Evolutionary conservation across 2,329 filamentous ascomycete genomes (phyloP).

Genomic region (Juglanconis oblonga): DNA sequence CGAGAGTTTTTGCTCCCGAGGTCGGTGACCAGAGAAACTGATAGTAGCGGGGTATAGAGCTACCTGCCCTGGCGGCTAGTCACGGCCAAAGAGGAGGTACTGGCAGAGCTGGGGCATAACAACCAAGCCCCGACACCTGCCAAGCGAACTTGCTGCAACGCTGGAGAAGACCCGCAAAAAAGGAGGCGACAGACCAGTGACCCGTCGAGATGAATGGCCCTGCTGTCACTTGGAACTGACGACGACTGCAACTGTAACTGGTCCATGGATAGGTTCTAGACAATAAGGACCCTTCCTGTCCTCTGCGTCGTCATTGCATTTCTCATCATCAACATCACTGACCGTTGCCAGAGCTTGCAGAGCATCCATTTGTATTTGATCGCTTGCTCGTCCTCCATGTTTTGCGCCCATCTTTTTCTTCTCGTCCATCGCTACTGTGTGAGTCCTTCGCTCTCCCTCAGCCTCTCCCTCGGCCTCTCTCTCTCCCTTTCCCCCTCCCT

Average conservation of each 20-base stretch:
- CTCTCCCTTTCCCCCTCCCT: not conserved
- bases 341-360: not conserved
- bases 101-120: slow-evolving; percentile 6
- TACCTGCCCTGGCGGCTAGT: not conserved
- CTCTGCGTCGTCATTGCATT: slow-evolving; percentile 18
- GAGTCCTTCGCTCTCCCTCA: not conserved
- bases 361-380: not conserved
- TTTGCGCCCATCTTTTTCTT: slow-evolving; percentile 8
- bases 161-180: slow-evolving; percentile 11
- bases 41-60: not conserved
- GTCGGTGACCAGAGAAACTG: no score
- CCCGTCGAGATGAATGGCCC: not conserved
- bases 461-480: not conserved
- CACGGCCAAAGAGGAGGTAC: not conserved
- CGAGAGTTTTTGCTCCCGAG: no score
- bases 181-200: slow-evolving; percentile 6
- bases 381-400: not conserved
- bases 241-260: not conserved
- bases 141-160: no score
- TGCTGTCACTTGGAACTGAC: not conserved
- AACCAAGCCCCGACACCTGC: no score
- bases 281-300: not conserved
- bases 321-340: not conserved
- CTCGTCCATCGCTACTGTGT: slow-evolving; percentile 18
- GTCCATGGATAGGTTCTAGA: not conserved